Evolutionary conservation across 2,329 filamentous ascomycete genomes (phyloP).

Genomic region (Talaromyces sp.): DNA sequence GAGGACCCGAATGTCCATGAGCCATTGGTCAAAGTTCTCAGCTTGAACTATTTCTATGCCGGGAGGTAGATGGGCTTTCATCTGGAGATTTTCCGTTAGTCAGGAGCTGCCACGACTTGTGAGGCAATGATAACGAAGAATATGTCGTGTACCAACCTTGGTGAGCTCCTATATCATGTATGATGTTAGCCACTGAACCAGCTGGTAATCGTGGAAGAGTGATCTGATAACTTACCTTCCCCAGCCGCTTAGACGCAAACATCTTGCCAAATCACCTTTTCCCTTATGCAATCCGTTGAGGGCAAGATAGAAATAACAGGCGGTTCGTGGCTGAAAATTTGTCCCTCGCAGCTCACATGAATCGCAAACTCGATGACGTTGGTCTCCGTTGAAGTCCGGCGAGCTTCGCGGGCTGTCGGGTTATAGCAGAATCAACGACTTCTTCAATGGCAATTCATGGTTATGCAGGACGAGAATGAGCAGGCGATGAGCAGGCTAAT

Average conservation of each 20-base stretch:
- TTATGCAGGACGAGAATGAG: neutral
- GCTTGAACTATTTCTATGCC: conserved; percentile 74
- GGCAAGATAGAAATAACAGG: neutral
- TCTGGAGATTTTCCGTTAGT: conserved; percentile 23
- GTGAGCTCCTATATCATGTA: neutral
- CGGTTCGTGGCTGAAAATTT: neutral
- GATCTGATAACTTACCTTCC: conserved; percentile 36
- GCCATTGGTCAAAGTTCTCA: conserved; percentile 83
- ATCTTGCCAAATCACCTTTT: conserved; percentile 25
- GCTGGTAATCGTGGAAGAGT: neutral
- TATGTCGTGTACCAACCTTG: neutral
- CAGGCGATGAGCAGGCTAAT: neutral
- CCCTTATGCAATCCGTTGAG: neutral
- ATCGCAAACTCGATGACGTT: neutral
- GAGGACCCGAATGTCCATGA: conserved; percentile 84
- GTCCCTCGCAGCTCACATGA: neutral
- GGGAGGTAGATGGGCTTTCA: conserved; percentile 55
- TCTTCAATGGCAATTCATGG: neutral
- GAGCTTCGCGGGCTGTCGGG: neutral
- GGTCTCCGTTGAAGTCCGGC: neutral
- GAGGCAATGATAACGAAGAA: neutral
- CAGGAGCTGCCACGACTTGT: neutral
- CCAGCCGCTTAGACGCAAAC: conserved; percentile 48
- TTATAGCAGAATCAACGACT: neutral
- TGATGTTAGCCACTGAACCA: neutral